Base-by-base conservation (phyloP, 768 basidiomycete genomes). In the Suillus alpinus region DNA sequence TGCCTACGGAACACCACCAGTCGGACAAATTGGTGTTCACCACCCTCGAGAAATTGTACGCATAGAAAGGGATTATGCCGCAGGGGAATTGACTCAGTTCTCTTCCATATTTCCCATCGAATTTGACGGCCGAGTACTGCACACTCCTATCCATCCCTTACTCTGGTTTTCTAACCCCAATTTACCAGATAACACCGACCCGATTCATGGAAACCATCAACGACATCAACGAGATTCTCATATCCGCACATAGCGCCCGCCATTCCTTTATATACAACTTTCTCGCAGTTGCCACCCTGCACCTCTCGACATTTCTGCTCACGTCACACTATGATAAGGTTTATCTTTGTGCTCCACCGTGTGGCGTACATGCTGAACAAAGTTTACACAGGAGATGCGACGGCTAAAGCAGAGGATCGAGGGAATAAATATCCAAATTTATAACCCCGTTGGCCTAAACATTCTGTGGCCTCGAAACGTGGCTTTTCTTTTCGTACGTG, bases 191-290 rank as follows among this genome's bases (percentile, higher is more conserved):
- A 68, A 91, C 92, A 10, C 93, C 95, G 26, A 92, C 90, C 3
- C 87, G 94, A 67, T 98, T 95, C 72, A 81, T 91, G 47, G 89
- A 92, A 73, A 91, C 93, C 34, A 88, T 98, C 71, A 95, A 95
- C 68, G 81, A 87, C 26, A 86, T 98, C 75, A 99, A 99, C 75
- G 87, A 91, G 68, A 77, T 88, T 20, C 82, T 99, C 58, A 91
- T 94, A 50, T 87, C 87, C 4, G 97, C 97, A 2, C 86, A 97
- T 71, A 92, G 92, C 64, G 76, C 91, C 58, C 76, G 80, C 57
- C 84, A 83, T 65, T 82, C 92, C 18, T 82, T 89, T 59, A 44
- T 91, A 60, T 92, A 97, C 73, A 98, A 95, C 70, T 66, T 85
- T 52, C 71, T 98, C 4, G 86, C 91, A 20, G 80, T 95, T 34